Percentiles rank a stretch among this genome's conserved stretches.
phyloP scores from a whole-genome alignment of 2,329 filamentous ascomycete genomes.

The Penicillium sp. region DNA sequence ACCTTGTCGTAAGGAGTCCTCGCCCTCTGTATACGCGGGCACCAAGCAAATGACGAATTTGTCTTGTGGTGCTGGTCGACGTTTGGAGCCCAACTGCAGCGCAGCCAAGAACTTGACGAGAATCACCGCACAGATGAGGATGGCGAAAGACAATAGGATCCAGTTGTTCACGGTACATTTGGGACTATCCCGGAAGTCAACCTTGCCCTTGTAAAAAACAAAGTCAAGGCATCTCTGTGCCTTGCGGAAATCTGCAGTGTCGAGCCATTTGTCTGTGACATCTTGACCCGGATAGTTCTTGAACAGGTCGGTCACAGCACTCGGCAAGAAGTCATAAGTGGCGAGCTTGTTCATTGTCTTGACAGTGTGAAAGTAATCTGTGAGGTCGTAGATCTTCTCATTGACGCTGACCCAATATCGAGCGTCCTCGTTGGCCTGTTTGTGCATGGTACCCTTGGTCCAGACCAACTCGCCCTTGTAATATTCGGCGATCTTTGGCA shows the following conservation, averaged over 20 bases:
- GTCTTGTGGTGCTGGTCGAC: conserved; percentile 82
- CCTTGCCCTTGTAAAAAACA: conserved; percentile 72
- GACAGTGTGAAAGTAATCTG: conserved; percentile 80
- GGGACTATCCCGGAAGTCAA: conserved; percentile 73
- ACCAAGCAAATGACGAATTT: conserved; percentile 99
- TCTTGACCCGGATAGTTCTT: conserved; percentile 72
- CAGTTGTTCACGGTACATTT: conserved; percentile 86
- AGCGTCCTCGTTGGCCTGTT: conserved; percentile 59
- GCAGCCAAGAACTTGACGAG: conserved; percentile 85
- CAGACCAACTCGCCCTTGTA: conserved; percentile 84
- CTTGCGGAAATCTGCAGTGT: conserved; percentile 50
- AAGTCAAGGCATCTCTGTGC: conserved; percentile 76
- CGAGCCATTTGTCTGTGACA: conserved; percentile 61
- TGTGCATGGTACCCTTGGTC: conserved; percentile 53
- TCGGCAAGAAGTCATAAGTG: conserved; percentile 66
- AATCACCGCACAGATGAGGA: conserved; percentile 75
- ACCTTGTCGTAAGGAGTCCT: conserved; percentile 88
- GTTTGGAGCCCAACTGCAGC: conserved; percentile 87
- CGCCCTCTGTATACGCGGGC: conserved; percentile 94
- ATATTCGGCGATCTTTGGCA: conserved; percentile 74
- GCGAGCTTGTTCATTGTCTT: conserved; percentile 50
- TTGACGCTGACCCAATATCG: conserved; percentile 77
- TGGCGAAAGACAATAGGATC: conserved; percentile 78
- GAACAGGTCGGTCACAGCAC: conserved; percentile 60
- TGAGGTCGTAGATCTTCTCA: conserved; percentile 76